phyloP scores from a whole-genome alignment of 352 stramenopile species.

The Phytopythium litorale region DNA sequence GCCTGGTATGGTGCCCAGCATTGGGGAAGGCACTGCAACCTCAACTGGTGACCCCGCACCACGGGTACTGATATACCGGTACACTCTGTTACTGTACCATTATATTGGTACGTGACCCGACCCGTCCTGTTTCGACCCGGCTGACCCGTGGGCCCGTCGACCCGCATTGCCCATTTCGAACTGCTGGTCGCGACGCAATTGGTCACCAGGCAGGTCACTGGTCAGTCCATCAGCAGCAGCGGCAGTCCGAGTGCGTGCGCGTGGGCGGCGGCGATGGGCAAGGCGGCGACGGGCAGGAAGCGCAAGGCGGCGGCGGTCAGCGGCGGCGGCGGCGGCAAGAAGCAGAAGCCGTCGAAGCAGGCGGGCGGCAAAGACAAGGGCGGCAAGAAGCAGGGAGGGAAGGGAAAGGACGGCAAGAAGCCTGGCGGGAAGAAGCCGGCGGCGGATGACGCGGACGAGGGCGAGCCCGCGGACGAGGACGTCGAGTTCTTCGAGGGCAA shows the following conservation, averaged over 20 bases:
- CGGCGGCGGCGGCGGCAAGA: constrained; percentile 20
- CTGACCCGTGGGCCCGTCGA: neutral
- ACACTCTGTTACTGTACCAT: too few relatives aligned
- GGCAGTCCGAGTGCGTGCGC: neutral
- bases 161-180: neutral
- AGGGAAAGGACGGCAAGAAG: constrained; percentile 1
- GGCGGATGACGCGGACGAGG: constrained; percentile 41
- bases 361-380: constrained; percentile 8
- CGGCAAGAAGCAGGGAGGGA: constrained; percentile 13
- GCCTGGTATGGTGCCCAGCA: too few relatives aligned
- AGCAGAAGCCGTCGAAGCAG: constrained; percentile 26
- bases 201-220: neutral
- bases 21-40: too few relatives aligned
- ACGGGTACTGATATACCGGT: too few relatives aligned
- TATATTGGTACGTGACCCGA: too few relatives aligned
- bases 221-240: neutral
- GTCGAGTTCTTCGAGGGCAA: constrained; percentile 79
- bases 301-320: constrained; percentile 25
- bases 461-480: constrained; percentile 74
- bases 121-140: too few relatives aligned
- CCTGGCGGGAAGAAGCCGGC: constrained; percentile 22
- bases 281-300: constrained; percentile 31
- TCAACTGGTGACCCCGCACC: too few relatives aligned
- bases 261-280: constrained; percentile 14
- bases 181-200: neutral